phyloP scores from a whole-genome alignment of 345 rosid species.

The Salix udensis region DNA sequence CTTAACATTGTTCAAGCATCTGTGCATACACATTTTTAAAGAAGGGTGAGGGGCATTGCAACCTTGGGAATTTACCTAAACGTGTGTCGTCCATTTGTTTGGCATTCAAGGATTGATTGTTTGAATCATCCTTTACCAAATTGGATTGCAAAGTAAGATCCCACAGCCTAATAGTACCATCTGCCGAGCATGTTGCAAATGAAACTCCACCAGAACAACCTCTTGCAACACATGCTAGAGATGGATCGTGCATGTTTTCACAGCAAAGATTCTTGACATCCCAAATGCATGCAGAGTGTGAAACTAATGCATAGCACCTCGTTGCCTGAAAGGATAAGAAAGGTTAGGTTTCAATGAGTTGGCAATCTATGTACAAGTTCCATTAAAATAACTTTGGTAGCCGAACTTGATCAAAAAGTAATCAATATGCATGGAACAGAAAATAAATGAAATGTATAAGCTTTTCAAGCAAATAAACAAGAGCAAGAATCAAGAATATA shows the following conservation, averaged over 20 bases:
- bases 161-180: conserved; percentile 82
- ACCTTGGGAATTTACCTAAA: conserved; percentile 42
- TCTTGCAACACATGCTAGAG: conserved; percentile 65
- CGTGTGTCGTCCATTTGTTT: conserved; percentile 33
- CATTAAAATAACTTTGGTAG: conserved; percentile 9
- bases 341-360: conserved; percentile 18
- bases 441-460: background rate
- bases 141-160: conserved; percentile 57
- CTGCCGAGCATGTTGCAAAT: conserved; percentile 83
- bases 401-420: conserved; percentile 8
- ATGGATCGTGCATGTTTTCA: conserved; percentile 69
- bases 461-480: conserved; percentile 5
- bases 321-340: conserved; percentile 48
- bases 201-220: conserved; percentile 83
- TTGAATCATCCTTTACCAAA: conserved; percentile 29
- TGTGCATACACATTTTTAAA: background rate
- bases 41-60: conserved; percentile 1
- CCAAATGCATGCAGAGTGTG: conserved; percentile 79
- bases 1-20: background rate
- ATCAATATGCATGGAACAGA: conserved; percentile 2
- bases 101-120: conserved; percentile 21
- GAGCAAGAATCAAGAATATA: background rate
- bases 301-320: conserved; percentile 56
- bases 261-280: conserved; percentile 78
- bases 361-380: conserved; percentile 16